Percentiles rank a stretch among this genome's conserved stretches.
phyloP scores from a whole-genome alignment of 2,329 filamentous ascomycete genomes.

The Aspergillus nomiae region DNA sequence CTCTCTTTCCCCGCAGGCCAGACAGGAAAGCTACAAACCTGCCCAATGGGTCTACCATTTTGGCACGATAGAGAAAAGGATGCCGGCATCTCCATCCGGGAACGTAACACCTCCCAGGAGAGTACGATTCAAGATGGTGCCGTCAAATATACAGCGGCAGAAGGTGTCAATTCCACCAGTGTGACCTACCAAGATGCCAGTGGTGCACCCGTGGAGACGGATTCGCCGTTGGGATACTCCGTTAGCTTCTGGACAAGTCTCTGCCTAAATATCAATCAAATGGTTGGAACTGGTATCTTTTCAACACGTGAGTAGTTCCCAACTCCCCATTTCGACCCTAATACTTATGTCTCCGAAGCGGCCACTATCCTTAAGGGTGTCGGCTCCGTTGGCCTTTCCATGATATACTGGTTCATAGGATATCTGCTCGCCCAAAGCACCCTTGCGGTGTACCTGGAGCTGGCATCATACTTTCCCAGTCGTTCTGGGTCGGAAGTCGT shows the following conservation, averaged over 20 bases:
- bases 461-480: background rate
- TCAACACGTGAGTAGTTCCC: background rate
- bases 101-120: background rate
- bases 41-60: background rate
- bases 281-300: slow-evolving; percentile 1
- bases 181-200: background rate
- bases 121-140: background rate
- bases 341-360: background rate
- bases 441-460: background rate
- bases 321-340: background rate
- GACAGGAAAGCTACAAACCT: background rate
- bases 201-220: background rate
- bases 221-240: background rate
- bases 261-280: background rate
- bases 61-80: background rate
- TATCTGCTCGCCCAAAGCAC: background rate
- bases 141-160: background rate
- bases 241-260: slow-evolving; percentile 2
- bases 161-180: background rate
- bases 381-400: background rate
- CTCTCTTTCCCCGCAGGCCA: background rate
- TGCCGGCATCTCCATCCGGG: background rate
- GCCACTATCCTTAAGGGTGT: background rate
- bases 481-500: background rate
- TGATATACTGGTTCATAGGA: slow-evolving; percentile 3